Conservation (phyloP, 2,329 filamentous ascomycete genomes). For the Anthostomella pinea region DNA sequence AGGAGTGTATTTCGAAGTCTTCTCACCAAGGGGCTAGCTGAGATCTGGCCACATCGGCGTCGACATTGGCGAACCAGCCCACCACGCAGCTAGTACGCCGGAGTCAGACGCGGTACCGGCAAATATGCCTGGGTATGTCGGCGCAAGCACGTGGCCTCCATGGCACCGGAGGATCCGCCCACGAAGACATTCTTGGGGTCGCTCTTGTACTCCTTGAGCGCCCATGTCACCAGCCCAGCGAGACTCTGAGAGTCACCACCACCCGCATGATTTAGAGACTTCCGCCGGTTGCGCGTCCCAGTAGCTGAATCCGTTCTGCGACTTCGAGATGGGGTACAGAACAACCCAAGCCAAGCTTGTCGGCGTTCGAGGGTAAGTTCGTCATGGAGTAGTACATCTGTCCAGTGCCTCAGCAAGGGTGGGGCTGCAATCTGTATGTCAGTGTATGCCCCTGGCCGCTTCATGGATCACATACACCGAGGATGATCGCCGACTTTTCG, state of each 20-base stretch:
- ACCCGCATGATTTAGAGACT: too few relatives aligned
- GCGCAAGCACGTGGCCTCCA: conserved; percentile 47
- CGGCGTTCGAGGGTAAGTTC: too few relatives aligned
- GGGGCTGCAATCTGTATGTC: conserved; percentile 12
- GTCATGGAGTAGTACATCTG: conserved; percentile 43
- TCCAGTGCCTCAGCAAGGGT: conserved; percentile 50
- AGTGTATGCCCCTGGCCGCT: neutral
- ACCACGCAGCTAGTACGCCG: conserved; percentile 42
- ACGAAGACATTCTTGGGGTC: conserved; percentile 51
- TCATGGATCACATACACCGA: conserved; percentile 41
- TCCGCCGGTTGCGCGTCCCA: too few relatives aligned
- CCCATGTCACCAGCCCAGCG: conserved; percentile 56
- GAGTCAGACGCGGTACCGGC: conserved; percentile 41
- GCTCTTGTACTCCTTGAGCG: conserved; percentile 46
- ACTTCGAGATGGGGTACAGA: neutral
- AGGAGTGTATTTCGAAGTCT: conserved; percentile 34
- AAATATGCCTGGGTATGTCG: conserved; percentile 45
- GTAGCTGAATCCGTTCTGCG: conserved; percentile 34
- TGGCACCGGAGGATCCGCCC: conserved; percentile 43
- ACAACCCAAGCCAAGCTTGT: too few relatives aligned
- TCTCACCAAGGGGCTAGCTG: conserved; percentile 45
- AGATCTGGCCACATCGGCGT: conserved; percentile 31
- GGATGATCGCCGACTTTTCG: conserved; percentile 41
- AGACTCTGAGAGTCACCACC: conserved; percentile 55
- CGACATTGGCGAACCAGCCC: conserved; percentile 27